Percentiles rank a stretch among this genome's conserved stretches.
Conservation (phyloP, 352 stramenopile genomes). For the Nothophytophthora sp. region DNA sequence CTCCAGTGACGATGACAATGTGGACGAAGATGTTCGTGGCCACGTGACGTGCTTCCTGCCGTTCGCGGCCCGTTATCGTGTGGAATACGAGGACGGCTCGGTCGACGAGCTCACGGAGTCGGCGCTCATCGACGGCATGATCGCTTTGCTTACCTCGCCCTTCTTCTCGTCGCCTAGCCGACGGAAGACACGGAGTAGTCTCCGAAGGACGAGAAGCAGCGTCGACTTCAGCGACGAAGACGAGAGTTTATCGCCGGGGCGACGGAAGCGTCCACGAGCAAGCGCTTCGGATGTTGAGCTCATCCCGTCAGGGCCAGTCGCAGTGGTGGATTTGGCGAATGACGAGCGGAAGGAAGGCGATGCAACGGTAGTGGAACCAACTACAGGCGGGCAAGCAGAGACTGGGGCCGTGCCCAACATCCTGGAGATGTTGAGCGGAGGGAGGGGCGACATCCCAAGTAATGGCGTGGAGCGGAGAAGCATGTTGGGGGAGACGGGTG, state of each 20-base stretch:
- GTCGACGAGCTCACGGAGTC: conserved; percentile 50
- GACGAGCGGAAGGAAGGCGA: conserved; percentile 11
- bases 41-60: conserved; percentile 57
- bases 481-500: conserved; percentile 38
- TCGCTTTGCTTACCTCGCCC: conserved; percentile 39
- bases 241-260: background rate
- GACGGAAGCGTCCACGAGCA: conserved; percentile 27
- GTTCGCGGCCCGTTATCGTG: conserved; percentile 58
- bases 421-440: conserved; percentile 28
- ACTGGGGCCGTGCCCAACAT: conserved; percentile 24
- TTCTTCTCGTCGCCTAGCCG: conserved; percentile 25
- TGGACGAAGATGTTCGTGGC: conserved; percentile 28
- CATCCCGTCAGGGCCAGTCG: conserved; percentile 14
- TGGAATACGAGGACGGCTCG: conserved; percentile 53
- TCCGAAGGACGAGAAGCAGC: conserved; percentile 10
- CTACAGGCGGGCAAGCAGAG: conserved; percentile 1
- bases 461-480: conserved; percentile 13
- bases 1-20: conserved; percentile 2
- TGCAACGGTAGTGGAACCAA: conserved; percentile 9
- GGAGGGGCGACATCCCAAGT: conserved; percentile 5
- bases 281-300: conserved; percentile 1
- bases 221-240: conserved; percentile 11
- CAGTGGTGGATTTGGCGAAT: conserved; percentile 8
- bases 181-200: conserved; percentile 7
- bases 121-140: conserved; percentile 64